Conservation (phyloP, 805 yeast species). For the Myxozyma vanderwaltii region DNA sequence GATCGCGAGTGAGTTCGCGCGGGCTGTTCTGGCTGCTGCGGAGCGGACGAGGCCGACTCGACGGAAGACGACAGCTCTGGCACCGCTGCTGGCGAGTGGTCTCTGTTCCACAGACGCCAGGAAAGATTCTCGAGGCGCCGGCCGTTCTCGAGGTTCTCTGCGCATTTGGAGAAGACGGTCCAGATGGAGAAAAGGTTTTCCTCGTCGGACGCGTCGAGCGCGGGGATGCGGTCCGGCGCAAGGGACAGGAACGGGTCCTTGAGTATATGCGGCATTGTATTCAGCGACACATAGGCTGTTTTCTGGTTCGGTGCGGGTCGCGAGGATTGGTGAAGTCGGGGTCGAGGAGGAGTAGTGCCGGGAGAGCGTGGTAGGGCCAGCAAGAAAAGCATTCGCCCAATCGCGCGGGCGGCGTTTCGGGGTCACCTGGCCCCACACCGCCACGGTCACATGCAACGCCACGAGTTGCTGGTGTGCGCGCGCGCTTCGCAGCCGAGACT, state of each 20-base stretch:
- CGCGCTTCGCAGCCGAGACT: background rate
- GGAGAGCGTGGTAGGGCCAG: background rate
- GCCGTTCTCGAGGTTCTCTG: constrained; percentile 44
- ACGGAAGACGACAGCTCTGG: constrained; percentile 17
- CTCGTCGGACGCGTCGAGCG: constrained; percentile 38
- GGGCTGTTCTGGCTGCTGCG: background rate
- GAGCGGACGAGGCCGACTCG: constrained; percentile 5
- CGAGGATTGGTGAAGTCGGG: background rate
- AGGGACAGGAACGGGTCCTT: constrained; percentile 34
- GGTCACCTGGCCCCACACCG: constrained; percentile 17
- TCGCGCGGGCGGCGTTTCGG: constrained; percentile 15
- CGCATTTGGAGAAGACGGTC: constrained; percentile 44
- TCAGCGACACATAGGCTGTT: background rate
- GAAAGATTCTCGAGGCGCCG: constrained; percentile 45
- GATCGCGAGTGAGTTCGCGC: background rate
- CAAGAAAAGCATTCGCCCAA: constrained; percentile 4
- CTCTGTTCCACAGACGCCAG: constrained; percentile 46
- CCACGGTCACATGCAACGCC: constrained; percentile 15
- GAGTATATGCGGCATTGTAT: constrained; percentile 14
- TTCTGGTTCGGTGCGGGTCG: background rate
- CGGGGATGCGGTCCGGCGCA: constrained; percentile 30
- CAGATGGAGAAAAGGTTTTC: constrained; percentile 39
- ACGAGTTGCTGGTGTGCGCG: background rate
- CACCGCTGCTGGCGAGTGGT: constrained; percentile 13
- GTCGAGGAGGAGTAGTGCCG: background rate